phyloP scores from a whole-genome alignment of 306 rosid genomes.

The Adenanthera pavonina region DNA sequence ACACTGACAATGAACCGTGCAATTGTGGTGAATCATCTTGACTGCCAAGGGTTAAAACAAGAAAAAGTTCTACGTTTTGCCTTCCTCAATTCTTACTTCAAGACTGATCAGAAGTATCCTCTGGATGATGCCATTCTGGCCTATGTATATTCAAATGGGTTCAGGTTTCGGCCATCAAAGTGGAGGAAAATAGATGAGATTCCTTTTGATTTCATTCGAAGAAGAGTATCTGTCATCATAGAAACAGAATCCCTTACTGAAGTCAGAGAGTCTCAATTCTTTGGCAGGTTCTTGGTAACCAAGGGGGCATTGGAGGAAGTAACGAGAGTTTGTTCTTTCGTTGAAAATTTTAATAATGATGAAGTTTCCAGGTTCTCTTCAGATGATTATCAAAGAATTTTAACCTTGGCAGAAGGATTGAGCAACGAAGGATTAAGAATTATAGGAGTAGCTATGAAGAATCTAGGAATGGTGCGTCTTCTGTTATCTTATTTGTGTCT shows the following conservation, averaged over 20 bases:
- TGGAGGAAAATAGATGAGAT: constrained; percentile 82
- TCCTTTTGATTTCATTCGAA: constrained; percentile 86
- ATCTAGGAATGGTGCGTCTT: constrained; percentile 57
- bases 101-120: constrained; percentile 86
- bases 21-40: constrained; percentile 67
- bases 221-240: constrained; percentile 77
- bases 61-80: constrained; percentile 72
- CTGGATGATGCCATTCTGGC: constrained; percentile 82
- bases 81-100: constrained; percentile 79
- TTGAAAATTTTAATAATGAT: constrained; percentile 52
- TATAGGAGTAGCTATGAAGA: constrained; percentile 78
- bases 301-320: constrained; percentile 93
- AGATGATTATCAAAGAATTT: constrained; percentile 56
- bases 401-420: constrained; percentile 60
- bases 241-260: constrained; percentile 50
- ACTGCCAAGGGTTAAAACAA: constrained; percentile 52
- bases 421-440: constrained; percentile 82
- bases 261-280: constrained; percentile 41
- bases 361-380: constrained; percentile 46
- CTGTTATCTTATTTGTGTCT: not conserved
- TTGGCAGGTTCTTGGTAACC: constrained; percentile 62
- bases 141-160: constrained; percentile 75
- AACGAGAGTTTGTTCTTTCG: constrained; percentile 63
- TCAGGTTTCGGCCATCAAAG: constrained; percentile 78
- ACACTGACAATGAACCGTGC: constrained; percentile 84